Evolutionary conservation across 495 filamentous ascomycete species (phyloP).

Genomic region (Xylaria cubensis): DNA sequence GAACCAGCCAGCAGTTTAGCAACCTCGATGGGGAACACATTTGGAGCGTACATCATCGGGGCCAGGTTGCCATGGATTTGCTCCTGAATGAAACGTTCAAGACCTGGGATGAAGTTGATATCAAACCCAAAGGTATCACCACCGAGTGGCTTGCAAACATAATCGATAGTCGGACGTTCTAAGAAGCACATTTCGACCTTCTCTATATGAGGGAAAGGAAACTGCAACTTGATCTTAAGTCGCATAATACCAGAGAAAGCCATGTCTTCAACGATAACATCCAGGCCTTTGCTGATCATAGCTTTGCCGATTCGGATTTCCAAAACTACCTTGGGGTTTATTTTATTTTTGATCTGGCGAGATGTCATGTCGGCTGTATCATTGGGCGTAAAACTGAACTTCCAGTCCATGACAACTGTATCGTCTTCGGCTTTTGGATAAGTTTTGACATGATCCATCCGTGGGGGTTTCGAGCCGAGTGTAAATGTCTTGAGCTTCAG

Average conservation of each 20-base stretch:
- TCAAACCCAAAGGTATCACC: slow-evolving; percentile 96
- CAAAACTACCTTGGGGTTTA: slow-evolving; percentile 95
- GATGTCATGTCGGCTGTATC: slow-evolving; percentile 90
- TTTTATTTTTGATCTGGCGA: slow-evolving; percentile 88
- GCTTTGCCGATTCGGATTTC: slow-evolving; percentile 94
- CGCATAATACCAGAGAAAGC: slow-evolving; percentile 93
- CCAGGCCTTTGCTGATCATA: slow-evolving; percentile 92
- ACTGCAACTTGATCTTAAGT: slow-evolving; percentile 95
- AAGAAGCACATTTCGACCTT: slow-evolving; percentile 91
- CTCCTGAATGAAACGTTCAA: slow-evolving; percentile 92
- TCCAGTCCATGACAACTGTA: slow-evolving; percentile 98
- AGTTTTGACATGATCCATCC: slow-evolving; percentile 96
- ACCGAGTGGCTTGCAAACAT: slow-evolving; percentile 95
- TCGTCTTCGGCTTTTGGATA: slow-evolving; percentile 97
- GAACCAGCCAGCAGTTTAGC: slow-evolving; percentile 98
- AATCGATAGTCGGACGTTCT: slow-evolving; percentile 77
- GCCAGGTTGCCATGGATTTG: slow-evolving; percentile 90
- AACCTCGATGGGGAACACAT: slow-evolving; percentile 97
- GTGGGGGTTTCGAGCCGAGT: slow-evolving; percentile 91
- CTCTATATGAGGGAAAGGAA: slow-evolving; percentile 94
- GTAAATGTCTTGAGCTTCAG: slow-evolving; percentile 89
- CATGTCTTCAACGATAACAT: slow-evolving; percentile 98
- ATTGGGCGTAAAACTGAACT: slow-evolving; percentile 98
- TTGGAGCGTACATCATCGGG: slow-evolving; percentile 97
- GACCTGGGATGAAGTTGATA: slow-evolving; percentile 96